Evolutionary conservation across 441 rosid genomes (phyloP).

Genomic region (Melastoma candidum): DNA sequence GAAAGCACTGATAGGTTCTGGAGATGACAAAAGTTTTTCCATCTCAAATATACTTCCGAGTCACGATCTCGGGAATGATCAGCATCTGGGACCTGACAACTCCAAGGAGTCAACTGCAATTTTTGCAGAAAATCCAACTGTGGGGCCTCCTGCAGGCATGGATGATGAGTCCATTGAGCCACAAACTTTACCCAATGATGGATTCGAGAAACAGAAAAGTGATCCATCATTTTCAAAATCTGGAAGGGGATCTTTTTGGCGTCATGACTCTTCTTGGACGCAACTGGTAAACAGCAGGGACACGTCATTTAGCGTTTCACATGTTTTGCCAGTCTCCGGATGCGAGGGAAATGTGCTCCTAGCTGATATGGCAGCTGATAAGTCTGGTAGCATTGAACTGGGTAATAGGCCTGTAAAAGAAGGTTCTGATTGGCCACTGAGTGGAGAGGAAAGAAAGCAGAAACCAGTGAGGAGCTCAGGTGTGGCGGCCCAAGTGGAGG

Average conservation of each 20-base stretch:
- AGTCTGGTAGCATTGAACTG: slow-evolving; percentile 14
- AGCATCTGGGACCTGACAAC: slow-evolving; percentile 14
- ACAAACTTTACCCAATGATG: background rate
- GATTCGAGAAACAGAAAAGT: no score
- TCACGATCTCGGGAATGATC: slow-evolving; percentile 20
- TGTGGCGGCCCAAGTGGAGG: background rate
- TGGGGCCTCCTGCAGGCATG: slow-evolving; percentile 17
- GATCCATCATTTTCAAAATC: slow-evolving; percentile 18
- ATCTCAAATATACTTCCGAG: slow-evolving; percentile 37
- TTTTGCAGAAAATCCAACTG: slow-evolving; percentile 15
- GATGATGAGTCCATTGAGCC: slow-evolving; percentile 7
- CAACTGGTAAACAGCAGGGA: slow-evolving; percentile 42
- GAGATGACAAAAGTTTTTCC: slow-evolving; percentile 25
- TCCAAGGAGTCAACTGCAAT: slow-evolving; percentile 8
- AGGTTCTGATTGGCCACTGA: slow-evolving; percentile 11
- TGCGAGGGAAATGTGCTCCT: slow-evolving; percentile 16
- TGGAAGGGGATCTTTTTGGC: slow-evolving; percentile 70
- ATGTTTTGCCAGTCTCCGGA: slow-evolving; percentile 38
- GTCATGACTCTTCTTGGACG: slow-evolving; percentile 70
- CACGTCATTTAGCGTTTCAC: slow-evolving; percentile 55
- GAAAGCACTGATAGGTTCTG: slow-evolving; percentile 51
- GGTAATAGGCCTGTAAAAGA: slow-evolving; percentile 12
- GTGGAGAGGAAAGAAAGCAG: slow-evolving; percentile 12
- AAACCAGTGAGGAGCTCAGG: slow-evolving; percentile 2
- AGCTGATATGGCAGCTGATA: slow-evolving; percentile 11